These are phyloP conservation scores for Phytophthora nicotianae DNA, from an alignment of 352 stramenopile genomes.

Conservation along the genomic window DNA sequence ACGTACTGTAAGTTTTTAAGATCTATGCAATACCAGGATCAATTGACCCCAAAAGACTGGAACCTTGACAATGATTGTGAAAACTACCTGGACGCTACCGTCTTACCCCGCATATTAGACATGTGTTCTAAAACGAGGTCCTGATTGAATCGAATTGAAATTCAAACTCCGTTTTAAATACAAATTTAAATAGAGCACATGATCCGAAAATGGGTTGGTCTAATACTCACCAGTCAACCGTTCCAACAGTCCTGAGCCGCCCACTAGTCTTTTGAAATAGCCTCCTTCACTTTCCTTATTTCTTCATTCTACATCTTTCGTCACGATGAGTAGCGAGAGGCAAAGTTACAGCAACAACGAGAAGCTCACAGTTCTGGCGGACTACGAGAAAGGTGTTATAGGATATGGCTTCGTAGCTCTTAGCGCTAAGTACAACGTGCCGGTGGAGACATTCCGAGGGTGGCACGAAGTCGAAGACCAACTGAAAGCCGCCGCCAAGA, in stretches of 20 bases:
- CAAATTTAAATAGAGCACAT: neutral
- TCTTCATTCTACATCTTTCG: neutral
- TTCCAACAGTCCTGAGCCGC: neutral
- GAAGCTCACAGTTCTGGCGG: neutral
- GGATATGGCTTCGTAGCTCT: neutral
- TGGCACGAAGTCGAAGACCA: neutral
- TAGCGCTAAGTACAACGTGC: neutral
- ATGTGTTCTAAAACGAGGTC: neutral
- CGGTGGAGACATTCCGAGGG: neutral
- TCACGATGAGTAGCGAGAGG: neutral
- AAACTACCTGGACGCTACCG: no score
- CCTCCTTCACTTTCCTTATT: neutral
- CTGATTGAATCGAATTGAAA: neutral
- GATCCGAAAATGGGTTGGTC: neutral
- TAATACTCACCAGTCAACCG: neutral
- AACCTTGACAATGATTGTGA: no score
- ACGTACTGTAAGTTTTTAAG: no score
- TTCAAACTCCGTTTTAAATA: neutral
- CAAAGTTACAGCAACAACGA: neutral
- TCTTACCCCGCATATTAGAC: neutral
- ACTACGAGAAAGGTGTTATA: neutral
- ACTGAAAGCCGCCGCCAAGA: neutral
- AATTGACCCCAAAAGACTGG: no score
- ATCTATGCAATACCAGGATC: no score
- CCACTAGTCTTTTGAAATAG: neutral